Base-by-base conservation (phyloP, 106 monocot species). In the Dioscorea dumetorum region DNA sequence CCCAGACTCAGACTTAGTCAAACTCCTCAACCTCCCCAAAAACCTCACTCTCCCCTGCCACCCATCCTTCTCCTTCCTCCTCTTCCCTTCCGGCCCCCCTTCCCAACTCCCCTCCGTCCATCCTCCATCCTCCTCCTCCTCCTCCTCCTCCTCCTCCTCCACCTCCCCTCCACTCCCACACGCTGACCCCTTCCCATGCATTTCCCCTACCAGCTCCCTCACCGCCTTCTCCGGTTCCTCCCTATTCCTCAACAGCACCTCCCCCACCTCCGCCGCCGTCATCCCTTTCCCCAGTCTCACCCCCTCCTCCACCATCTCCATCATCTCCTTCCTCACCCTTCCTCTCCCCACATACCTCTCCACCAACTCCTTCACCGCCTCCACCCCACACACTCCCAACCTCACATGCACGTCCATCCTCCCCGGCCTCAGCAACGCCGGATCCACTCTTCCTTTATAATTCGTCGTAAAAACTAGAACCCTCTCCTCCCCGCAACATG, bases 401-500 rank as follows among this genome's bases (percentile, higher is more conserved):
- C 63, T 63, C 58, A 92, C 70, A 59, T 88, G 91, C n/a, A 88
- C 82, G 22, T 66, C 66, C 66, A 66, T 66, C 22, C 66, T 49
- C 13, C 66, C 80, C 9, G 76, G 53, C 35, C 88, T 75, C 52
- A 88, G 70, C 73, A 88, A 69, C 52, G 85, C 88, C 19, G 78
- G 82, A 51, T 88, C 93, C 50, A 93, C 57, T 13, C 71, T 78
- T 57, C 73, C 84, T 65, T 69, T 78, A 77, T 90, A 73, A 68
- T 94, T 94, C 20, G 90, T 90, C 48, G 94, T 94, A 76, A 94
- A 94, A 28, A 94, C 82, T 18, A 94, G 75, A 20, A 94, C 69
- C 64, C 84, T 82, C 73, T 94, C 90, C 70, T 94, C 94, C 18
- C 90, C 94, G 67, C 90, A 94, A 73, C 90, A 94, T 17, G 86